Base-by-base conservation (phyloP, 2,329 filamentous ascomycete species). In the Neofusicoccum ribis region DNA sequence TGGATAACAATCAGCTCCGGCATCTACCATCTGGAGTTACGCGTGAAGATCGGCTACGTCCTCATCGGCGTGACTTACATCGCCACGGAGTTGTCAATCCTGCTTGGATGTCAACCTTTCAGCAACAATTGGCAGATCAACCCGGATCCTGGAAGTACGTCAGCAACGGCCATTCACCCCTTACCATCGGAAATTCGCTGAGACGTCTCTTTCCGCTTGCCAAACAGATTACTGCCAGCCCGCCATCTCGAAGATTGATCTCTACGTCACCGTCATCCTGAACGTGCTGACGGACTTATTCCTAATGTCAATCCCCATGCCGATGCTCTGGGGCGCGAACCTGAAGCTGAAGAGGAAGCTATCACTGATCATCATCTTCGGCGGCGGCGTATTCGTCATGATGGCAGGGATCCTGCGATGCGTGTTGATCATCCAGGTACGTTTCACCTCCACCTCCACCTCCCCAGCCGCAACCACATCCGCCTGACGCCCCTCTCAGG, bases 241-340 rank as follows among this genome's bases (percentile, higher is more conserved):
- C 34, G 63, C 63, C 27, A 50, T 65, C 41, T 65, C 63, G 5
- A 65, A 65, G 14, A 56, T 59, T 12, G 46, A 58, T 43, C 63
- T 65, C n/a, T 65, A 59, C 51, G 63, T 65, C 41, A 65, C 51
- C 8, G 51, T 85, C 15, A 73, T 80, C 1, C 74, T 83, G 67
- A 88, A 86, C 67, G 81, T 86, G 1, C 68, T 75, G 2, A 88
- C 85, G 4, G 86, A 88, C 67, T 62, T 86, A 1, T 88, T 87
- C 68, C 76, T 88, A 8, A 82, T 87, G 60, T 80, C 80, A 37
- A 86, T 87, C 37, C 84, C 85, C 0, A 76, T 85, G 5, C 84
- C 85, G 66, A 82, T 88, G 78, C 75, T 88, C 1, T 85, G 83
- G 79, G 77, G 78, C 66, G 82, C 85, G 23, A 72, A 66, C 12